phyloP scores from a whole-genome alignment of 2,329 filamentous ascomycete species.

The Fusarium fujikuroi region DNA sequence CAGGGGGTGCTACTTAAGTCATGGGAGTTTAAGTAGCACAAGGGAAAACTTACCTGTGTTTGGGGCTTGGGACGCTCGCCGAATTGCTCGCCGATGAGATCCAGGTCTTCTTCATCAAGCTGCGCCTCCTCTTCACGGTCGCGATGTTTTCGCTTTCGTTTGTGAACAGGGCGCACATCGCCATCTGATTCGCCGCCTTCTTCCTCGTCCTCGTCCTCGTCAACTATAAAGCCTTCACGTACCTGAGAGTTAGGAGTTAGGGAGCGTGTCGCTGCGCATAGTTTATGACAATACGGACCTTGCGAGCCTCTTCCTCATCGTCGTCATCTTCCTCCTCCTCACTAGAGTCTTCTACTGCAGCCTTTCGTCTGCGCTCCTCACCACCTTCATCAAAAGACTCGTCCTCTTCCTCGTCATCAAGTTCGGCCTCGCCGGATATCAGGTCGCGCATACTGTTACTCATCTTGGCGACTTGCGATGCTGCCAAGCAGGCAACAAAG shows the following conservation, averaged over 20 bases:
- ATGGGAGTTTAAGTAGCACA: neutral
- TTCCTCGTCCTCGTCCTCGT: slow-evolving; percentile 86
- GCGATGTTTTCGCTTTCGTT: slow-evolving; percentile 79
- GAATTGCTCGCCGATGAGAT: slow-evolving; percentile 88
- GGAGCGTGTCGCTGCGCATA: neutral
- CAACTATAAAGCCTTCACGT: slow-evolving; percentile 94
- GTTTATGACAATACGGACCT: slow-evolving; percentile 60
- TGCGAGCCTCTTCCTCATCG: slow-evolving; percentile 84
- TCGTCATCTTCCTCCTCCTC: slow-evolving; percentile 95
- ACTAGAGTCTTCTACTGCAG: slow-evolving; percentile 79
- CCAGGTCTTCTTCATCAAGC: slow-evolving; percentile 94
- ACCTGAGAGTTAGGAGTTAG: slow-evolving; percentile 64
- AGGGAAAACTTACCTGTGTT: slow-evolving; percentile 70
- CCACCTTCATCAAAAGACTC: slow-evolving; percentile 83
- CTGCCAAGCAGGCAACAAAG: slow-evolving; percentile 44
- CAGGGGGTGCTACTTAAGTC: neutral
- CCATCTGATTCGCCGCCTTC: slow-evolving; percentile 69
- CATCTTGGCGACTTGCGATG: slow-evolving; percentile 59
- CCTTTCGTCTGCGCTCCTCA: slow-evolving; percentile 64
- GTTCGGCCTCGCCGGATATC: slow-evolving; percentile 85
- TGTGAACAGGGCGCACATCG: slow-evolving; percentile 64
- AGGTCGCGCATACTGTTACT: slow-evolving; percentile 76
- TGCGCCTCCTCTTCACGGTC: slow-evolving; percentile 88
- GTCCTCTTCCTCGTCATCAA: slow-evolving; percentile 87
- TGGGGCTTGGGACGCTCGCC: slow-evolving; percentile 71